phyloP scores from a whole-genome alignment of 495 filamentous ascomycete species.

The Aspergillus bridgeri region DNA sequence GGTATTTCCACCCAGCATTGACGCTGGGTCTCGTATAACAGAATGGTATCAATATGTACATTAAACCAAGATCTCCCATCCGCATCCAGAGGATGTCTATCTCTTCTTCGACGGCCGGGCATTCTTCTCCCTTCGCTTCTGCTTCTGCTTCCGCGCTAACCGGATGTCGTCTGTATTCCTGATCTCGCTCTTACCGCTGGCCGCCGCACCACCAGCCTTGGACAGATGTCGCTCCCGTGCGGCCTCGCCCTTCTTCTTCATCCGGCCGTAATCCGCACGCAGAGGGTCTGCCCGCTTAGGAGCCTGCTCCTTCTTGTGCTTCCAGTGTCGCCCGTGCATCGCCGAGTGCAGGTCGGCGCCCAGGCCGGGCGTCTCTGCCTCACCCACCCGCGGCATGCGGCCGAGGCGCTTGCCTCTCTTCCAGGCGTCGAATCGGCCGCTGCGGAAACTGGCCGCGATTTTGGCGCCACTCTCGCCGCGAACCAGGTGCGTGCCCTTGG shows the following conservation, averaged over 20 bases:
- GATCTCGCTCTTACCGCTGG: constrained; percentile 75
- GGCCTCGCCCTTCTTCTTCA: constrained; percentile 85
- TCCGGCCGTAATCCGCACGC: constrained; percentile 80
- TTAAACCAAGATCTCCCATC: constrained; percentile 6
- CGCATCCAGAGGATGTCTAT: constrained; percentile 3
- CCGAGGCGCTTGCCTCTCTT: constrained; percentile 77
- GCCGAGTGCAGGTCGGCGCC: constrained; percentile 27
- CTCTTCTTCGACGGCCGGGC: constrained; percentile 72
- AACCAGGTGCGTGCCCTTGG: constrained; percentile 77
- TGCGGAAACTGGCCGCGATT: constrained; percentile 89
- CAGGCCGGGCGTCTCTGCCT: constrained; percentile 59
- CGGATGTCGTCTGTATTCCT: constrained; percentile 80
- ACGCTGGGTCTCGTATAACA: not conserved
- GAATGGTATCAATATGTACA: constrained; percentile 11
- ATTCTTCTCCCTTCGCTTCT: constrained; percentile 82
- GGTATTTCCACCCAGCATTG: not conserved
- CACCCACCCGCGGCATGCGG: constrained; percentile 74
- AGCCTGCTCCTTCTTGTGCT: constrained; percentile 77
- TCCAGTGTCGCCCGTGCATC: constrained; percentile 53
- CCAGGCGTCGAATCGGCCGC: constrained; percentile 91
- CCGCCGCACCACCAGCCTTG: constrained; percentile 44
- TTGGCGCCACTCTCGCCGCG: constrained; percentile 91
- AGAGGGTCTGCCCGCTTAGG: constrained; percentile 91
- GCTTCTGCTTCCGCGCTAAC: constrained; percentile 70
- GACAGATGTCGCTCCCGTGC: constrained; percentile 64